Evolutionary conservation across 257 asterid species (phyloP).

Genomic region (Lithospermum erythrorhizon): DNA sequence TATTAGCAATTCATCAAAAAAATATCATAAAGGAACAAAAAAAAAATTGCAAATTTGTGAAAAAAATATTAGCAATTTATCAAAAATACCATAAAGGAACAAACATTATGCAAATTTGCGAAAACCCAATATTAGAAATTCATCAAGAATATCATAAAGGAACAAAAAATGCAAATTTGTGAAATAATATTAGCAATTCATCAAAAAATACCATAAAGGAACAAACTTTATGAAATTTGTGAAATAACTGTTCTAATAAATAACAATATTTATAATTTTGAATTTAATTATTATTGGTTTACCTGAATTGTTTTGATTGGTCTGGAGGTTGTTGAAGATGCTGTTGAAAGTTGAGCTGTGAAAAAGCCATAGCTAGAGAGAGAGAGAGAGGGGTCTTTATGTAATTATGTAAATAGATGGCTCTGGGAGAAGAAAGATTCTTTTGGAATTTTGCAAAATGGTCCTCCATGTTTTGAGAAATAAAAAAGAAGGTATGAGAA

Average conservation of each 20-base stretch:
- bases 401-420: conserved; percentile 6
- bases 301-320: conserved; percentile 64
- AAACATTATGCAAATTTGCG: no score
- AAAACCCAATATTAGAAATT: no score
- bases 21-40: no score
- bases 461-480: not conserved
- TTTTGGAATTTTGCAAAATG: conserved; percentile 10
- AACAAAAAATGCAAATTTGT: no score
- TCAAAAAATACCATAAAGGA: no score
- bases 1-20: not conserved
- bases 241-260: no score
- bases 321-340: conserved; percentile 39
- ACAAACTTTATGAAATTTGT: not conserved
- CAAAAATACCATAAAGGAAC: no score
- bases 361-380: conserved; percentile 56
- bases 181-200: no score
- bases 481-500: not conserved
- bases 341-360: conserved; percentile 55
- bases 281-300: not conserved
- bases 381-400: conserved; percentile 1
- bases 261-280: not conserved
- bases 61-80: not conserved
- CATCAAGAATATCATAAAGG: no score
- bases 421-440: conserved; percentile 18
- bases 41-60: not conserved